A percentile compares a stretch with the other conserved stretches of the same genome.
Conservation (phyloP, 2,329 filamentous ascomycete species). For the Hypoxylon sp. region DNA sequence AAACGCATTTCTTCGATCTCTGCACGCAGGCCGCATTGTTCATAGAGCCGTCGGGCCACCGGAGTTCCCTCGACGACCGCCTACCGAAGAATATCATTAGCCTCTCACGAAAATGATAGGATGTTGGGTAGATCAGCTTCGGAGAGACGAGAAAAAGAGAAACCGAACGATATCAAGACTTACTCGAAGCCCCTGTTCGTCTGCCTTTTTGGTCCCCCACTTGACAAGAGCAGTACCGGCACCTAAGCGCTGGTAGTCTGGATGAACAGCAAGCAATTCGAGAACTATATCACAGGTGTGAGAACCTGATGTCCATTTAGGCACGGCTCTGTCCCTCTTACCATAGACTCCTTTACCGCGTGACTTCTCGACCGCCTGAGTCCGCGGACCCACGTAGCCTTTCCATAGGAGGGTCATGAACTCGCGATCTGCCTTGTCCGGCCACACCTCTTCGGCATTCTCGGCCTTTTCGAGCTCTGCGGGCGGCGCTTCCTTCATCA, state of each 20-base stretch:
- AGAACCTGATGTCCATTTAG: neutral
- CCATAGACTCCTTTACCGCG: conserved; percentile 34
- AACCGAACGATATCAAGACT: no score
- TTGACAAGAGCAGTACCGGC: conserved; percentile 36
- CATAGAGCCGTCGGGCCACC: conserved; percentile 33
- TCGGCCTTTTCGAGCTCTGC: conserved; percentile 33
- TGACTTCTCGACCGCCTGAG: conserved; percentile 24
- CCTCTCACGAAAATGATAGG: neutral
- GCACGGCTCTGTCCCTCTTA: conserved; percentile 1
- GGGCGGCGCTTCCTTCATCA: conserved; percentile 35
- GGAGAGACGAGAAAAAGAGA: neutral
- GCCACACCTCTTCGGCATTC: conserved; percentile 34
- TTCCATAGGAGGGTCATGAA: conserved; percentile 38
- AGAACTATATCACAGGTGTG: conserved; percentile 30
- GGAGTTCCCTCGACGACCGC: conserved; percentile 39
- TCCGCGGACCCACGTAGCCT: conserved; percentile 35
- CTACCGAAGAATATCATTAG: conserved; percentile 8
- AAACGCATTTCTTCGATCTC: conserved; percentile 39
- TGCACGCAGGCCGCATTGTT: conserved; percentile 34
- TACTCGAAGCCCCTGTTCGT: conserved; percentile 32
- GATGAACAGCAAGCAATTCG: conserved; percentile 37
- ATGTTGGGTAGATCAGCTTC: neutral
- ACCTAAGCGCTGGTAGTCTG: conserved; percentile 34
- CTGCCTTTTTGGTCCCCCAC: conserved; percentile 37
- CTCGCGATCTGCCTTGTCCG: conserved; percentile 31